These are phyloP conservation scores for Parathielavia hyrcaniae DNA, from an alignment of 495 filamentous ascomycete species.

Conservation along the genomic window DNA sequence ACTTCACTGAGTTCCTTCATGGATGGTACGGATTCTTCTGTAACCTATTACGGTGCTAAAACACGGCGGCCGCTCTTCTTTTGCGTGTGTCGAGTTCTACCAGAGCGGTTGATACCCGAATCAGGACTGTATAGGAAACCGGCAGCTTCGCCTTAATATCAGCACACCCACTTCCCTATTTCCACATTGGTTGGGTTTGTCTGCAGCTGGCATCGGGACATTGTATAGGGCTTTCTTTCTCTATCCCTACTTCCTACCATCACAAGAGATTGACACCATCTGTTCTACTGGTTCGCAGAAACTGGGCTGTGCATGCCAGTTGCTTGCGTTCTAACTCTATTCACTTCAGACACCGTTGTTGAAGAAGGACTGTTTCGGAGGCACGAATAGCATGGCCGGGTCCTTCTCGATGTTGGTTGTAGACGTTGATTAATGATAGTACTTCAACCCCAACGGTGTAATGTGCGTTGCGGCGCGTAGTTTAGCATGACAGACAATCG, in stretches of 20 bases:
- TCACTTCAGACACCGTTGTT: no score
- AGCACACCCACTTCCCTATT: not conserved
- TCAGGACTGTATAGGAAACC: constrained; percentile 19
- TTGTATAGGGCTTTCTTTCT: not conserved
- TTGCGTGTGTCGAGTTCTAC: constrained; percentile 2
- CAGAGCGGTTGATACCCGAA: constrained; percentile 17
- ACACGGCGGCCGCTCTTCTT: constrained; percentile 11
- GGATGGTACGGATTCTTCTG: constrained; percentile 1
- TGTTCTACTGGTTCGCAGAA: not conserved
- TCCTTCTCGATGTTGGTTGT: no score
- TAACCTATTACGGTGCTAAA: constrained; percentile 7
- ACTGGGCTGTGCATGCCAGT: not conserved
- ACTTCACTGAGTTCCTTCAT: constrained; percentile 5
- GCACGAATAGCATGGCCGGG: no score
- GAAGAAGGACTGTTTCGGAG: no score
- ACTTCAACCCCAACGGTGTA: no score
- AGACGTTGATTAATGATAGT: no score
- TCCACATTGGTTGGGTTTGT: not conserved
- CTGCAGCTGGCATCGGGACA: not conserved
- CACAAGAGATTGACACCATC: constrained; percentile 2
- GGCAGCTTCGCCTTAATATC: constrained; percentile 17
- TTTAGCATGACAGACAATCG: no score
- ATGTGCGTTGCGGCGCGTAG: no score
- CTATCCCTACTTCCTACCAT: not conserved
- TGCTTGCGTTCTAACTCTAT: not conserved